Evolutionary conservation across 306 rosid genomes (phyloP).

Genomic region (Benincasa hispida): DNA sequence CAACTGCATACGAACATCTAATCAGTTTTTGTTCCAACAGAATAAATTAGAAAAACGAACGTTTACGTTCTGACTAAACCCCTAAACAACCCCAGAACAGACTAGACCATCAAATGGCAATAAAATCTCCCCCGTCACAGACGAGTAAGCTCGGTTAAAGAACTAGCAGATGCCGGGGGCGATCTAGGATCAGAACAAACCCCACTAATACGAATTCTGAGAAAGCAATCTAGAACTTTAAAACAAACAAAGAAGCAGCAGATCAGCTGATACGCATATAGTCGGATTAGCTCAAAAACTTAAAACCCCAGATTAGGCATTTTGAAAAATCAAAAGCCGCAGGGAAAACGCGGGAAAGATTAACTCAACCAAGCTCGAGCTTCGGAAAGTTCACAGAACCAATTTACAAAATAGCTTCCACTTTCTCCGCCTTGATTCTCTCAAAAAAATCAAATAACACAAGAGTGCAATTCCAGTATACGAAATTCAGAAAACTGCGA

Average conservation of each 20-base stretch:
- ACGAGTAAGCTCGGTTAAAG: not conserved
- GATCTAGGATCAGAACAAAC: not conserved
- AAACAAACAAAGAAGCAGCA: not conserved
- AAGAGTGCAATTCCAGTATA: not conserved
- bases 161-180: not conserved
- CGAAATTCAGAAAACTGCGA: not conserved
- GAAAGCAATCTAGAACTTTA: not conserved
- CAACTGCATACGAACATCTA: not conserved
- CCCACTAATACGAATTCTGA: not conserved
- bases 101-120: not conserved
- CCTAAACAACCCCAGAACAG: not conserved
- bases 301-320: not conserved
- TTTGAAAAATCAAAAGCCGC: not conserved
- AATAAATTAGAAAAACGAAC: not conserved
- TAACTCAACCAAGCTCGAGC: not conserved
- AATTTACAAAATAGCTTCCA: not conserved
- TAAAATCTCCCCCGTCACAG: not conserved
- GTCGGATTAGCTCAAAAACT: not conserved
- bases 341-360: not conserved
- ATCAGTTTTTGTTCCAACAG: too few relatives aligned
- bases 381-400: not conserved
- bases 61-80: not conserved
- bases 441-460: not conserved
- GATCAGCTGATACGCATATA: not conserved
- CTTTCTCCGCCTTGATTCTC: not conserved